A percentile compares a stretch with the other conserved stretches of the same genome.
phyloP scores from a whole-genome alignment of 805 yeast species.

The Candida corydali region DNA sequence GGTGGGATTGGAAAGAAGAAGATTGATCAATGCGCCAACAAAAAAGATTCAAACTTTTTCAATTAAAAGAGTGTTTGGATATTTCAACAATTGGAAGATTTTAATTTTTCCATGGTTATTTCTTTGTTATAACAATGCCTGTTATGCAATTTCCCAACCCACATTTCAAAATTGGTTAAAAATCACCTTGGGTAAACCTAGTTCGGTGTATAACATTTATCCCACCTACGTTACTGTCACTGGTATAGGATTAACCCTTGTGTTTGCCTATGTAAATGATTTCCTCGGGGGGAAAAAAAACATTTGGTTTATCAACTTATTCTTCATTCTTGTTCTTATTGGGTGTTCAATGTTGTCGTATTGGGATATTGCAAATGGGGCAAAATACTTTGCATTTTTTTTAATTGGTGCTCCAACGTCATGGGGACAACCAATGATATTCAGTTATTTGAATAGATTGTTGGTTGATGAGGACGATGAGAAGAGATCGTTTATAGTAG shows the following conservation, averaged over 20 bases:
- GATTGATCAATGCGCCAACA: conserved; percentile 38
- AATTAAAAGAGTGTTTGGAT: conserved; percentile 33
- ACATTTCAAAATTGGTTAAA: conserved; percentile 38
- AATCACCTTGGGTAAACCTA: conserved; percentile 20
- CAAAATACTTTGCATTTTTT: conserved; percentile 50
- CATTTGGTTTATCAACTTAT: conserved; percentile 31
- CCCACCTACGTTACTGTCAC: conserved; percentile 27
- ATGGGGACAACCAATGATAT: conserved; percentile 55
- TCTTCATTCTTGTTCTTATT: conserved; percentile 35
- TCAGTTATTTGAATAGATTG: conserved; percentile 52
- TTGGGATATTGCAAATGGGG: conserved; percentile 47
- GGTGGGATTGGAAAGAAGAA: conserved; percentile 46
- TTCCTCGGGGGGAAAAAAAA: conserved; percentile 31
- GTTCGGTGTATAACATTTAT: conserved; percentile 27
- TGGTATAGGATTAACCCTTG: conserved; percentile 21
- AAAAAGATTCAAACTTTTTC: conserved; percentile 40
- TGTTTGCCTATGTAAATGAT: conserved; percentile 26
- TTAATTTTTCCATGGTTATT: conserved; percentile 40
- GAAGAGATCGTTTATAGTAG: conserved; percentile 32
- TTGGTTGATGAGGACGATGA: conserved; percentile 41
- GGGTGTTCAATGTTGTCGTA: conserved; percentile 41
- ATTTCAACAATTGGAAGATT: conserved; percentile 48
- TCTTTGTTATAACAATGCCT: conserved; percentile 32
- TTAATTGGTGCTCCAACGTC: conserved; percentile 44
- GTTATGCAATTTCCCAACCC: conserved; percentile 31